These are phyloP conservation scores for Tilletia walkeri DNA, from an alignment of 1,284 basidiomycete genomes.

Conservation along the genomic window DNA sequence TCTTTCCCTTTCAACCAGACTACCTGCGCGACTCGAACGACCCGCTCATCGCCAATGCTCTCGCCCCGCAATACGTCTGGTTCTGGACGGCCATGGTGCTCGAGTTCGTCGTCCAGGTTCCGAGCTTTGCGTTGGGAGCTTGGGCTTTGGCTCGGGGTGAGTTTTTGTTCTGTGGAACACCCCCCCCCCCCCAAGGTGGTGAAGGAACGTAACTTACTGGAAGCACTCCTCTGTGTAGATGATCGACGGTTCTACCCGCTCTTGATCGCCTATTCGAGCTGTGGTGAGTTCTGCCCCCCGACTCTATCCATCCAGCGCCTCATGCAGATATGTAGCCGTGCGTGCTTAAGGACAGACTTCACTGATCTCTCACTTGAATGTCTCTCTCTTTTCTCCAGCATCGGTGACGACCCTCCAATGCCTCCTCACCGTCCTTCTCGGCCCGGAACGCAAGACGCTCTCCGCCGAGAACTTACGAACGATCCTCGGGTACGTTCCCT, in stretches of 20 bases:
- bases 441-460: slow-evolving; percentile 23
- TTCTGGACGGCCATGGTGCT: slow-evolving; percentile 25
- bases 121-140: slow-evolving; percentile 24
- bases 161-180: background rate
- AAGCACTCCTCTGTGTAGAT: slow-evolving; percentile 13
- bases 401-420: slow-evolving; percentile 30
- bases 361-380: too few relatives aligned
- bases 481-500: slow-evolving; percentile 24
- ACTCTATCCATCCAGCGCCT: too few relatives aligned
- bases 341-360: too few relatives aligned
- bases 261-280: slow-evolving; percentile 24
- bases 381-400: background rate
- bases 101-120: slow-evolving; percentile 29
- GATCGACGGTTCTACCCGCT: slow-evolving; percentile 26
- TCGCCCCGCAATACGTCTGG: slow-evolving; percentile 25
- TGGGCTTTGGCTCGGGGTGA: slow-evolving; percentile 23
- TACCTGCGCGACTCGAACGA: slow-evolving; percentile 25
- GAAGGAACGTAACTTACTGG: background rate
- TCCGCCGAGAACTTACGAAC: slow-evolving; percentile 21
- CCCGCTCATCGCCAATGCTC: slow-evolving; percentile 25
- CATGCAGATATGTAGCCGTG: too few relatives aligned
- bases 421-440: slow-evolving; percentile 23
- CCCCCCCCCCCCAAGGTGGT: background rate
- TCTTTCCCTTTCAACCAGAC: too few relatives aligned
- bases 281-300: slow-evolving; percentile 11